These are phyloP conservation scores for Neostapfia colusana DNA, from an alignment of 176 grass and related monocot genomes.

Conservation along the genomic window DNA sequence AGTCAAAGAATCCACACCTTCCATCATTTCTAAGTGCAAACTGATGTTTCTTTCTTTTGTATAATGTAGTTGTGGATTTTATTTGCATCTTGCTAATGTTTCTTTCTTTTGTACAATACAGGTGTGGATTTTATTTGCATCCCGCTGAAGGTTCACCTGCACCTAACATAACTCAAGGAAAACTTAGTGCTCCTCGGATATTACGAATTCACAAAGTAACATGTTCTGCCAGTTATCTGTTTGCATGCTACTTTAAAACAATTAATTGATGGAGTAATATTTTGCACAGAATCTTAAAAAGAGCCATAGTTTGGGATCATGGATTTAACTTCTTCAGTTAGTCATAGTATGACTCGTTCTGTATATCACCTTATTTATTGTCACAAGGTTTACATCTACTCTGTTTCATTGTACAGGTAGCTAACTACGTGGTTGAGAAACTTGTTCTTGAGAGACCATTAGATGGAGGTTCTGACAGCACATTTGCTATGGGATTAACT, in stretches of 20 bases:
- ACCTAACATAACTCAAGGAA: slow-evolving; percentile 80
- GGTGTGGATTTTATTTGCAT: slow-evolving; percentile 95
- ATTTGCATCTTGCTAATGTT: slow-evolving; percentile 7
- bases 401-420: slow-evolving; percentile 56
- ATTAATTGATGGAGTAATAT: too few species aligned
- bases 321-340: slow-evolving; percentile 16
- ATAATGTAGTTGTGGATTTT: neutral
- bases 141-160: slow-evolving; percentile 81
- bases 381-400: slow-evolving; percentile 2
- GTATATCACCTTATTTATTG: neutral
- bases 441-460: slow-evolving; percentile 71
- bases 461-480: slow-evolving; percentile 64
- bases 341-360: neutral
- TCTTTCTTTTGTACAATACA: slow-evolving; percentile 41
- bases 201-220: slow-evolving; percentile 94
- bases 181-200: slow-evolving; percentile 91
- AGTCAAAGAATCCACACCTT: neutral
- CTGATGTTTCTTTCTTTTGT: slow-evolving; percentile 34
- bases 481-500: slow-evolving; percentile 61
- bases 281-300: too few species aligned
- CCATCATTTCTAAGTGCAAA: neutral
- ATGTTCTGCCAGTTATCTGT: slow-evolving; percentile 4
- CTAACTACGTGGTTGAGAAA: slow-evolving; percentile 94
- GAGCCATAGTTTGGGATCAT: slow-evolving; percentile 17
- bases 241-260: slow-evolving; percentile 9